Base-by-base conservation (phyloP, 768 basidiomycete genomes). In the Lentinula aciculospora region DNA sequence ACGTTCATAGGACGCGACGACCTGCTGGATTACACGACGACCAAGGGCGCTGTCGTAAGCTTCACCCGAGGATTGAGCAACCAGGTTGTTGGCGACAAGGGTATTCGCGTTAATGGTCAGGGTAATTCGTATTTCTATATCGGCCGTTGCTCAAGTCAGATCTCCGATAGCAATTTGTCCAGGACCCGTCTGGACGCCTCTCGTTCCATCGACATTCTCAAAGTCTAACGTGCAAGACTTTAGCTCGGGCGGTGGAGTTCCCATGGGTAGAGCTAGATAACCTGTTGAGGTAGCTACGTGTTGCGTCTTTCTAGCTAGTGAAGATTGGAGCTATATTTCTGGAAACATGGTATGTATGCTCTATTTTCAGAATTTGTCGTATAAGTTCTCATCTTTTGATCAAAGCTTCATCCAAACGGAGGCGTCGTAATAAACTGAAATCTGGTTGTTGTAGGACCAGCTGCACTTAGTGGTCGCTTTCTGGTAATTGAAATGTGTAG, bases 1-100 rank as follows among this genome's bases (percentile, higher is more conserved):
- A 69, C 66, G 1, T 71, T 67, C 60, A 62, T 73, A 15, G 76
- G 74, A 3, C 71, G 75, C 53, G 74, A 74, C 5, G 72, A 77
- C 59, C 69, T 83, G 23, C 64, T 82, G 37, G 81, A 83, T 67
- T 83, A 81, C 67, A 81, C 80, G 15, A 65, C 78, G 7, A 81
- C 81, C 27, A 82, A 82, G 65, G 81, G 81, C 9, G 77, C 80
- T 8, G 78, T 81, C 58, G 70, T 81, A 51, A 72, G 65, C 13
- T 79, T 81, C 65, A 74, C 76, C 50, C 67, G 81, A 27, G 76
- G 74, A 0, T 66, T 82, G 55, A 74, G 72, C 51, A 82, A 81
- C 65, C 78, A 81, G 65, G 71, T 81, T 37, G 74, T 81, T 40
- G 74, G 75, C 55, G 72, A 76, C 59, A 78, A 75, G 64, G 74